These are phyloP conservation scores for Mycena crocata DNA, from an alignment of 768 basidiomycete genomes.

Conservation along the genomic window DNA sequence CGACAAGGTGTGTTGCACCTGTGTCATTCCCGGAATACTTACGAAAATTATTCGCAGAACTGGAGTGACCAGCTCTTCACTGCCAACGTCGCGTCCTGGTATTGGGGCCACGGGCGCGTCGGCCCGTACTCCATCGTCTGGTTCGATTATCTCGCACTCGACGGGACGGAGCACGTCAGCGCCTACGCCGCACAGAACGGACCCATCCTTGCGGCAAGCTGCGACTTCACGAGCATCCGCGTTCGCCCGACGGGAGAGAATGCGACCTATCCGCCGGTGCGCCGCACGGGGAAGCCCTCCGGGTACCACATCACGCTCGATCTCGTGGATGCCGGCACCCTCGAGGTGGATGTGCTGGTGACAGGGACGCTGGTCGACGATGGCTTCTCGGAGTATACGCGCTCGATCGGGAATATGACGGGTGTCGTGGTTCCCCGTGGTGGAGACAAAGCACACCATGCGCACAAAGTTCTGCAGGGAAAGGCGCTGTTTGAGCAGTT, in stretches of 20 bases:
- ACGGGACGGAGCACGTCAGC: slow-evolving; percentile 23
- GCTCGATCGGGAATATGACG: neutral
- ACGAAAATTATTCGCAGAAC: slow-evolving; percentile 9
- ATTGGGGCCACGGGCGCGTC: slow-evolving; percentile 32
- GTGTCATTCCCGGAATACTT: neutral
- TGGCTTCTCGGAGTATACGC: neutral
- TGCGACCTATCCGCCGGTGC: neutral
- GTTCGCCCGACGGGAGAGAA: neutral
- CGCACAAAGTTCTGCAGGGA: neutral
- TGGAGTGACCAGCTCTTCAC: slow-evolving; percentile 26
- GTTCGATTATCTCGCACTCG: slow-evolving; percentile 20
- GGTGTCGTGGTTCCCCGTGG: neutral
- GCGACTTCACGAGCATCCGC: neutral
- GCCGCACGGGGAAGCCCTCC: neutral
- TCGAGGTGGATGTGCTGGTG: neutral
- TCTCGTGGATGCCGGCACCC: neutral
- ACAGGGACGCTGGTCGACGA: neutral
- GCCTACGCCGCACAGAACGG: slow-evolving; percentile 23
- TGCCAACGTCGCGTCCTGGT: slow-evolving; percentile 10
- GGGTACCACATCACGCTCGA: neutral
- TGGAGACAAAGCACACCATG: no score
- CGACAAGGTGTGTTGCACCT: slow-evolving; percentile 17
- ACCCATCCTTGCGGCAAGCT: slow-evolving; percentile 7
- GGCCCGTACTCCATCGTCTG: slow-evolving; percentile 34
- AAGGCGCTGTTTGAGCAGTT: slow-evolving; percentile 1